Evolutionary conservation across 441 rosid genomes (phyloP).

Genomic region (Eutrema salsugineum): DNA sequence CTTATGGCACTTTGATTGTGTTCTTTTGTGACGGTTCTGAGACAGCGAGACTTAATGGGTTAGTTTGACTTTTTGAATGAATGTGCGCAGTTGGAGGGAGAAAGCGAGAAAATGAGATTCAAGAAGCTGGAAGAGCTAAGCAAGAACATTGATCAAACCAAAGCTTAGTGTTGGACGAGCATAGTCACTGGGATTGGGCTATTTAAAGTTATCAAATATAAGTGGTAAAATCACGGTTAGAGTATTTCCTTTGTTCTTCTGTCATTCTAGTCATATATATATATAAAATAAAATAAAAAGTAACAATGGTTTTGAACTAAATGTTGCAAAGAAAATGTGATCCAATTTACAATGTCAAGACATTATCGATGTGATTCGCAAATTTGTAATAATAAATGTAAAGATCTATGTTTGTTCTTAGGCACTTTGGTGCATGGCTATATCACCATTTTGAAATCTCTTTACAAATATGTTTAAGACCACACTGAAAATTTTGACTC

Average conservation of each 20-base stretch:
- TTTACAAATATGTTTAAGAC: background rate
- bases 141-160: slow-evolving; percentile 62
- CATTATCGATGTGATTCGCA: background rate
- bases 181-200: slow-evolving; percentile 15
- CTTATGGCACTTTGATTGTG: background rate
- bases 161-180: slow-evolving; percentile 24
- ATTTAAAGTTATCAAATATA: background rate
- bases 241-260: slow-evolving; percentile 22
- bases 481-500: background rate
- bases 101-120: slow-evolving; percentile 89
- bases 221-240: slow-evolving; percentile 9
- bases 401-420: slow-evolving; percentile 21
- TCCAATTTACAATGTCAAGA: slow-evolving; percentile 4
- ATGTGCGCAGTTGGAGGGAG: slow-evolving; percentile 66
- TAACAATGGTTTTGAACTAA: slow-evolving; percentile 10
- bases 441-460: background rate
- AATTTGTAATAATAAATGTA: slow-evolving; percentile 15
- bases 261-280: slow-evolving; percentile 6
- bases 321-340: slow-evolving; percentile 15
- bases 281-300: slow-evolving; percentile 15
- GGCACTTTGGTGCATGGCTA: background rate
- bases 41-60: background rate
- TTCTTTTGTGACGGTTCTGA: background rate
- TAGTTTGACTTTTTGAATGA: background rate
- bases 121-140: slow-evolving; percentile 97